Base-by-base conservation (phyloP, 2,329 filamentous ascomycete species). In the Xylaria sp. region DNA sequence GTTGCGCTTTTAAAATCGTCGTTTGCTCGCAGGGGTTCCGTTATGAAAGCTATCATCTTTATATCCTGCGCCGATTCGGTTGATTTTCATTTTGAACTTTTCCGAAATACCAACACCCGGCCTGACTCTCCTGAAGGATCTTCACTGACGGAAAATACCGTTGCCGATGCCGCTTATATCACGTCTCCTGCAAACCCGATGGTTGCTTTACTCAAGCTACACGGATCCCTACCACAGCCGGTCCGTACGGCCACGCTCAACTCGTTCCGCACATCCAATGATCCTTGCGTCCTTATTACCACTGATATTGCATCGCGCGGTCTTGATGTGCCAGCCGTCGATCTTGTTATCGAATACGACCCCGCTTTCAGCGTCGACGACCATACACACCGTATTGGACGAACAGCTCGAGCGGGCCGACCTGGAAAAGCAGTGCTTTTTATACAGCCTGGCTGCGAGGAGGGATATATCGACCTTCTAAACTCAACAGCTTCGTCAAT, bases 31-130 rank as follows among this genome's bases (percentile, higher is more conserved):
- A 93, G 92, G 79, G 95, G 94, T 0, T 93, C 93, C 1, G 92
- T 97, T 19, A 98, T 97, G 93, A 98, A 99, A 80, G 93, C 92
- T 24, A 98, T 99, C 69, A 86, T 99, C 42, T 99, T 99, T 82
- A 92, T 99, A 57, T 97, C 95, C 11, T 99, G 96, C 76, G 94
- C 96, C 21, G 96, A 99, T 79, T 96, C 93, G 1, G 96, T 98
- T 67, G 94, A 99, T 78, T 99, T 98, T 75, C 95, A 98, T 79
- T 98, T 94, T 78, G 92, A 97, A 69, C 83, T 97, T 2, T 88
- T 99, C 65, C 90, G 84, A 51, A 80, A 81, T 27, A 72, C 76
- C 1, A 12, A 69, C 61, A 61, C 65, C n/a, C 65, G 75, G 72
- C 58, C 73, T 42, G 21, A 74, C 63, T 62, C 69, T 24, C 11